Percentiles rank a stretch among this genome's conserved stretches.
Evolutionary conservation across 306 rosid genomes (phyloP).

Genomic region (Rubus idaeus): DNA sequence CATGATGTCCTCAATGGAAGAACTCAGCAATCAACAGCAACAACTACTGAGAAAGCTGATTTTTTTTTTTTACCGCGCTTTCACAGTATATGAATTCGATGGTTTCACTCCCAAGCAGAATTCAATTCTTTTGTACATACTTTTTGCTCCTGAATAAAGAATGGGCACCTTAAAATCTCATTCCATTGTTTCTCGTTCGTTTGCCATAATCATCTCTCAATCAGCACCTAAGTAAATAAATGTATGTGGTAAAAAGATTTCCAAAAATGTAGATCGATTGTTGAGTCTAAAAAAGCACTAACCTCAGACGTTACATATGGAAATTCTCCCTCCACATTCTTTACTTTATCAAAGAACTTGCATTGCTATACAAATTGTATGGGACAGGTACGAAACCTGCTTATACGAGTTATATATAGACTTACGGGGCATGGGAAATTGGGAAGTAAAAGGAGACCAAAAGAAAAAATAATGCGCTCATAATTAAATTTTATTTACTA

Average conservation of each 20-base stretch:
- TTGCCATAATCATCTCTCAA: neutral
- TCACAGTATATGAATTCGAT: neutral
- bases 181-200: neutral
- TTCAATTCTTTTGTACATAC: slow-evolving; percentile 15
- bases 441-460: neutral
- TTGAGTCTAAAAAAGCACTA: neutral
- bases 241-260: neutral
- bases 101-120: slow-evolving; percentile 8
- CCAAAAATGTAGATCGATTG: neutral
- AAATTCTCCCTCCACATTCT: neutral
- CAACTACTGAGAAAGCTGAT: neutral
- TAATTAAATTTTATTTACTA: neutral
- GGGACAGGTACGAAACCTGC: neutral
- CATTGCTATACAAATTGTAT: neutral
- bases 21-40: neutral
- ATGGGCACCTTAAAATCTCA: neutral
- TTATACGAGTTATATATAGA: too few relatives aligned
- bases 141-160: neutral
- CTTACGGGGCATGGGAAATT: neutral
- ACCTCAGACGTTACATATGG: neutral
- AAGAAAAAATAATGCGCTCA: neutral
- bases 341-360: neutral
- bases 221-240: neutral
- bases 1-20: neutral
- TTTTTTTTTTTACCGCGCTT: neutral